phyloP scores from a whole-genome alignment of 768 basidiomycete genomes.

The Psilocybe azurescens region DNA sequence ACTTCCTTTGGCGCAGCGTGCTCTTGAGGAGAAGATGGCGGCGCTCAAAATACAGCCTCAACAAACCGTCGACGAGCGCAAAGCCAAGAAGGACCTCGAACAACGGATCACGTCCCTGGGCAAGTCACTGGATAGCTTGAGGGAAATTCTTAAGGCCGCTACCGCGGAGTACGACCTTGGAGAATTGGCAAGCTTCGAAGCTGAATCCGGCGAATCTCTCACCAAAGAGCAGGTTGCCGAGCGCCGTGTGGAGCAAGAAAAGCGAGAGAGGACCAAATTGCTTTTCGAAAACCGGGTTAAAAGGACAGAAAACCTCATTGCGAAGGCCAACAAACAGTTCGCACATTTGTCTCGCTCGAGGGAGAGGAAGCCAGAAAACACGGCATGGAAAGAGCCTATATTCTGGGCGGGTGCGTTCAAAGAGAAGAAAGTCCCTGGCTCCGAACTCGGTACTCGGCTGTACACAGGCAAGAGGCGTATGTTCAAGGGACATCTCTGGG shows the following conservation, averaged over 20 bases:
- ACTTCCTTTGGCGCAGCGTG: slow-evolving; percentile 13
- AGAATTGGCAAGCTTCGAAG: neutral
- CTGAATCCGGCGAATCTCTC: neutral
- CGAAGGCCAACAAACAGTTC: neutral
- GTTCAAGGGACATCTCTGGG: slow-evolving; percentile 96
- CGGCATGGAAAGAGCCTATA: slow-evolving; percentile 37
- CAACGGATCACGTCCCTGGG: neutral
- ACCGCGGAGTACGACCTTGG: neutral
- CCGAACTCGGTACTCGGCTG: slow-evolving; percentile 63
- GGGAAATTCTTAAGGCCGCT: neutral
- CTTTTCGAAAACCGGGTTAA: neutral
- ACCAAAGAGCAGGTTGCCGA: neutral
- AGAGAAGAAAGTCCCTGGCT: slow-evolving; percentile 48
- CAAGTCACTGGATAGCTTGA: neutral
- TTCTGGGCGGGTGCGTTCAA: slow-evolving; percentile 52
- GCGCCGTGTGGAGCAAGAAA: neutral
- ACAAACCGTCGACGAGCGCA: neutral
- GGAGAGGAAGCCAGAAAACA: neutral
- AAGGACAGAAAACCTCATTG: neutral
- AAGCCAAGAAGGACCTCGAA: neutral
- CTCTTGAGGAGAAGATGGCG: slow-evolving; percentile 4
- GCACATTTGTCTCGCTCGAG: neutral
- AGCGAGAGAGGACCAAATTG: neutral
- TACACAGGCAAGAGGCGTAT: slow-evolving; percentile 82
- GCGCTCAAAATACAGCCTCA: neutral